phyloP scores from a whole-genome alignment of 768 basidiomycete genomes.

The Tephrocybe sp. region DNA sequence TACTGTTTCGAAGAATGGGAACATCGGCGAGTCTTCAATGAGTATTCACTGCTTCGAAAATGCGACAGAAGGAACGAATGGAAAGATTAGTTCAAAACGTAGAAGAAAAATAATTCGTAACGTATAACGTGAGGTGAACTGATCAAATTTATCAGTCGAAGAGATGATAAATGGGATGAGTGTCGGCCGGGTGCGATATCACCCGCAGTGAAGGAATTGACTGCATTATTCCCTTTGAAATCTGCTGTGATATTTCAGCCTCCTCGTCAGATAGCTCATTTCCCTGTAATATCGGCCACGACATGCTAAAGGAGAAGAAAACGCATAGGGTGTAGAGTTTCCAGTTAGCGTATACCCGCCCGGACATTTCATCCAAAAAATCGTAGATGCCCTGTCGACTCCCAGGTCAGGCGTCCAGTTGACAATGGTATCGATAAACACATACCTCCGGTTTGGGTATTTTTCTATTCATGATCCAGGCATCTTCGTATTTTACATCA shows the following conservation, averaged over 20 bases:
- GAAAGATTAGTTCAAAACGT: too few species aligned
- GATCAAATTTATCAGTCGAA: too few species aligned
- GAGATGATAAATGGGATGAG: slow-evolving; percentile 2
- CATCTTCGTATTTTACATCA: slow-evolving; percentile 10
- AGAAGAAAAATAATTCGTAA: too few species aligned
- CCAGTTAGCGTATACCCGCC: slow-evolving; percentile 8
- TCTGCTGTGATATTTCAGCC: slow-evolving; percentile 12
- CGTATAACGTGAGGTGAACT: too few species aligned
- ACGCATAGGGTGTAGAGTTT: slow-evolving; percentile 8
- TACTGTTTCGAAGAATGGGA: too few species aligned
- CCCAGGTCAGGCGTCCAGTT: not conserved
- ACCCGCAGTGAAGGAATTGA: slow-evolving; percentile 13
- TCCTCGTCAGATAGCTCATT: slow-evolving; percentile 14
- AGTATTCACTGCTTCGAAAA: too few species aligned
- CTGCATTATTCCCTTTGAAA: slow-evolving; percentile 4
- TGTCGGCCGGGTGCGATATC: slow-evolving; percentile 7
- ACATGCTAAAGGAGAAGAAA: too few species aligned
- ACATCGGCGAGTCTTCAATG: too few species aligned
- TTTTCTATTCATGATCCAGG: slow-evolving; percentile 2
- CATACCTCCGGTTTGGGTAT: slow-evolving; percentile 7
- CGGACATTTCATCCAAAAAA: slow-evolving; percentile 10
- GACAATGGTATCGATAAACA: too few species aligned
- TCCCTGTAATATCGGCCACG: too few species aligned
- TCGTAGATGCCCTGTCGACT: slow-evolving; percentile 3
- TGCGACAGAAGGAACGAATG: too few species aligned